Conservation (phyloP, 345 rosid species). For the Sonneratia alba region DNA sequence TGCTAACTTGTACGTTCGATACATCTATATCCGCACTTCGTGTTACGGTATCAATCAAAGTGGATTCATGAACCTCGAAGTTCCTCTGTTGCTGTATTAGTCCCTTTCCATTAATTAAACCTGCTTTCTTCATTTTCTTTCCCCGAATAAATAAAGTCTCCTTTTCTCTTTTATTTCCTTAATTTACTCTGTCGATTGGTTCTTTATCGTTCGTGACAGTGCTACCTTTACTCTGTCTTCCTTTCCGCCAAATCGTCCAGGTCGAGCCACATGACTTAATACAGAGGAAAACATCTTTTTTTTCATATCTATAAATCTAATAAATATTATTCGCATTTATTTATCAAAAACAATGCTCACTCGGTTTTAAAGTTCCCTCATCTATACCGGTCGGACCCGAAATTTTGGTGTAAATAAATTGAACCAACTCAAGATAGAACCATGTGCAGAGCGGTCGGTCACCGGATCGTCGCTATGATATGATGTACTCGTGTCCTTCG, state of each 20-base stretch:
- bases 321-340: too few relatives aligned
- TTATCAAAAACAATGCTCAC: too few relatives aligned
- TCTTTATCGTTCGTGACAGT: background rate
- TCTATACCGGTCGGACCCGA: too few relatives aligned
- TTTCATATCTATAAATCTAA: too few relatives aligned
- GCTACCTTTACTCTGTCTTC: background rate
- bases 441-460: too few relatives aligned
- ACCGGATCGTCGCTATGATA: too few relatives aligned
- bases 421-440: too few relatives aligned
- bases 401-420: too few relatives aligned
- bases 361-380: too few relatives aligned
- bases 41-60: background rate
- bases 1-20: background rate
- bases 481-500: background rate
- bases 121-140: background rate
- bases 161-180: background rate
- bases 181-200: background rate
- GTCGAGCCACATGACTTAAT: too few relatives aligned
- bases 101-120: background rate
- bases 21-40: background rate
- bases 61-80: constrained; percentile 1
- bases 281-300: background rate
- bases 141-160: background rate
- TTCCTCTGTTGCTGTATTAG: background rate
- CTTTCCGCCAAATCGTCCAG: background rate